A percentile compares a stretch with the other conserved stretches of the same genome.
These are phyloP conservation scores for Thielaviopsis populi DNA, from an alignment of 2,329 filamentous ascomycete genomes.

Conservation along the genomic window DNA sequence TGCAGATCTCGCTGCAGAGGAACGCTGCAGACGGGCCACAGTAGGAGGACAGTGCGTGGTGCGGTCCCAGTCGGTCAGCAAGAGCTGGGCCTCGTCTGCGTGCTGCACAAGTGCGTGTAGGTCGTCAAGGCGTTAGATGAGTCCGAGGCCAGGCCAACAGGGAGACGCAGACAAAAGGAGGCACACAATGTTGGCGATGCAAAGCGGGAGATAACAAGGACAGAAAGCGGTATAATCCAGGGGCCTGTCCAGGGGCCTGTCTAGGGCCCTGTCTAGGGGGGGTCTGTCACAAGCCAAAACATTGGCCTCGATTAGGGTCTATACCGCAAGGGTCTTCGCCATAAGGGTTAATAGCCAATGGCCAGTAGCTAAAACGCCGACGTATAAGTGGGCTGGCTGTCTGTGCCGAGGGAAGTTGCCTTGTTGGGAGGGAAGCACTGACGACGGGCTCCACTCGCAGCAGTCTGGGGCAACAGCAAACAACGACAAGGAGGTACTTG, in stretches of 20 bases:
- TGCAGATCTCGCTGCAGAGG: not conserved
- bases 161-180: not conserved
- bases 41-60: no score
- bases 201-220: not conserved
- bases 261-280: no score
- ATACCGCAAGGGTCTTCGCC: no score
- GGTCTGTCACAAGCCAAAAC: constrained; percentile 3
- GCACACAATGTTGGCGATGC: not conserved
- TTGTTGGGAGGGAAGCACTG: not conserved
- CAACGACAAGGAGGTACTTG: not conserved
- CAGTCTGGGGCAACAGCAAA: not conserved
- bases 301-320: not conserved
- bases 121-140: not conserved
- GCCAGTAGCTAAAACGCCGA: not conserved
- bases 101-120: not conserved
- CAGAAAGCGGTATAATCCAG: not conserved
- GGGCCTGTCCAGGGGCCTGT: not conserved
- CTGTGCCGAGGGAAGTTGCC: not conserved
- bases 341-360: not conserved
- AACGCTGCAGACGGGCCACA: not conserved
- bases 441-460: not conserved
- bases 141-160: not conserved
- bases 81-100: not conserved
- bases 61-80: no score
- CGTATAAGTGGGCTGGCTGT: not conserved